These are phyloP conservation scores for Gossypium davidsonii DNA, from an alignment of 441 rosid species.

Conservation along the genomic window DNA sequence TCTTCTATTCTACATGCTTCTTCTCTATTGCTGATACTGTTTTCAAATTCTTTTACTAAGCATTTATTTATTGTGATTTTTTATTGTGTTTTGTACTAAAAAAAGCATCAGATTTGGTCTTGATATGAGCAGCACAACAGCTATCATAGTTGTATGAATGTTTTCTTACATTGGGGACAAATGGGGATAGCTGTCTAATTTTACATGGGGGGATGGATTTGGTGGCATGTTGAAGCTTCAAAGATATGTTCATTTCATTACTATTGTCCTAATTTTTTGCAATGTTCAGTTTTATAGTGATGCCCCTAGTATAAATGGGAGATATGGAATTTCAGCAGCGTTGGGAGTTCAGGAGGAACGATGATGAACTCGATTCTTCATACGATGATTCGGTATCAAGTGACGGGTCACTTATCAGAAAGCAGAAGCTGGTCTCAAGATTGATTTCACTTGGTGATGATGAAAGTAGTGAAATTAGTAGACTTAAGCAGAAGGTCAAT, in stretches of 20 bases:
- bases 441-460: slow-evolving; percentile 24
- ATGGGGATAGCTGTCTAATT: background rate
- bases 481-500: slow-evolving; percentile 21
- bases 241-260: background rate
- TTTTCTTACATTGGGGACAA: background rate
- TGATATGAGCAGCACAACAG: background rate
- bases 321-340: slow-evolving; percentile 39
- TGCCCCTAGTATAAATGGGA: slow-evolving; percentile 21
- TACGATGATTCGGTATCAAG: slow-evolving; percentile 34
- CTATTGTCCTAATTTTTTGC: background rate
- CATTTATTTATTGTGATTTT: too few relatives aligned
- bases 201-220: background rate
- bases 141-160: background rate
- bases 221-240: background rate
- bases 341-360: slow-evolving; percentile 44
- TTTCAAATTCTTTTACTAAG: background rate
- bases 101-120: background rate
- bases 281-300: slow-evolving; percentile 7
- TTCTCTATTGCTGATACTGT: background rate
- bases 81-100: background rate
- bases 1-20: background rate
- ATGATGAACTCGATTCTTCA: slow-evolving; percentile 39
- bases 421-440: slow-evolving; percentile 24
- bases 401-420: slow-evolving; percentile 25
- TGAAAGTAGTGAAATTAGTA: slow-evolving; percentile 22